phyloP scores from a whole-genome alignment of 2,329 filamentous ascomycete species.

The Fusarium buxicola region DNA sequence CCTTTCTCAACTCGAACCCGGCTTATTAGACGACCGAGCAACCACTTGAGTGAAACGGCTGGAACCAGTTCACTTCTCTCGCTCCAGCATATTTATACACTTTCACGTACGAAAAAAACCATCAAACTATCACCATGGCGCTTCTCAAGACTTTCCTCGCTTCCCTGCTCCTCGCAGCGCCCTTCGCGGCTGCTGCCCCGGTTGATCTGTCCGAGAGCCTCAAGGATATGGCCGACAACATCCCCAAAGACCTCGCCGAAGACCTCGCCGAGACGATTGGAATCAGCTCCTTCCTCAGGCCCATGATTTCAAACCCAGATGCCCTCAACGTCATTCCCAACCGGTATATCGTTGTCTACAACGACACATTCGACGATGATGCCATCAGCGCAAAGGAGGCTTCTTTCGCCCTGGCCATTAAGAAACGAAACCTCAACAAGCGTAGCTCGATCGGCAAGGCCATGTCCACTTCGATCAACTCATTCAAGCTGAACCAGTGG shows the following conservation, averaged over 20 bases:
- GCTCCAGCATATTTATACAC: slow-evolving; percentile 29
- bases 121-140: slow-evolving; percentile 43
- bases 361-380: slow-evolving; percentile 62
- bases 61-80: slow-evolving; percentile 46
- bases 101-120: slow-evolving; percentile 25
- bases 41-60: slow-evolving; percentile 44
- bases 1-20: slow-evolving; percentile 27
- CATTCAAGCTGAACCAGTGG: slow-evolving; percentile 62
- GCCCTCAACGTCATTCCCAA: slow-evolving; percentile 63
- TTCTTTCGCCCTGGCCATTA: slow-evolving; percentile 60
- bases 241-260: slow-evolving; percentile 21
- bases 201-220: slow-evolving; percentile 26
- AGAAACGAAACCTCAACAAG: slow-evolving; percentile 68
- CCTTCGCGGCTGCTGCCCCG: slow-evolving; percentile 47
- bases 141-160: slow-evolving; percentile 42
- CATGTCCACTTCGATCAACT: slow-evolving; percentile 60
- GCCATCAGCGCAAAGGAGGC: slow-evolving; percentile 63
- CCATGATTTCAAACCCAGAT: slow-evolving; percentile 61
- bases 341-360: slow-evolving; percentile 75
- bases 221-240: slow-evolving; percentile 32
- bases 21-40: slow-evolving; percentile 38
- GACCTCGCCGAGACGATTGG: slow-evolving; percentile 34
- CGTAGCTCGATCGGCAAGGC: slow-evolving; percentile 59
- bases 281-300: slow-evolving; percentile 49
- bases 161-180: slow-evolving; percentile 41